Conservation (phyloP, 2,329 filamentous ascomycete species). For the Cladosporium halotolerans region DNA sequence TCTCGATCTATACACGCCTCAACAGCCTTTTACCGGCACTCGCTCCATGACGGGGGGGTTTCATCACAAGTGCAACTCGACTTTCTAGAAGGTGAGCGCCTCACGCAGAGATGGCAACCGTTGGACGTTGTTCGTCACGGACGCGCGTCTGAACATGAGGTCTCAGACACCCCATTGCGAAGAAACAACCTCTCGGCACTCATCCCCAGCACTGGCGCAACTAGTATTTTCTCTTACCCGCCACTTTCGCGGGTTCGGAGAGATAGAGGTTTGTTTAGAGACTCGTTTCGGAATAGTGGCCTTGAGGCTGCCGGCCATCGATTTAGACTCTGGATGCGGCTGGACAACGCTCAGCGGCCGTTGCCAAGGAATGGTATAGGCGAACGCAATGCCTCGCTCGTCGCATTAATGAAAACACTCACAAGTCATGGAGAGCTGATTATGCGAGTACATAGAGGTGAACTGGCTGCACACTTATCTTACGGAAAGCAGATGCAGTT, state of each 20-base stretch:
- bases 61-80: too few relatives aligned
- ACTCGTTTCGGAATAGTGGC: neutral
- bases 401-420: too few relatives aligned
- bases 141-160: neutral
- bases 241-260: neutral
- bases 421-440: neutral
- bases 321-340: neutral
- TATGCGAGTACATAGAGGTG: neutral
- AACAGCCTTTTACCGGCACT: too few relatives aligned
- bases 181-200: constrained; percentile 6
- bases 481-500: neutral
- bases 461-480: neutral
- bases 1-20: too few relatives aligned
- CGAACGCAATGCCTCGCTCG: too few relatives aligned
- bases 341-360: neutral
- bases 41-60: too few relatives aligned
- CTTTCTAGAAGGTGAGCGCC: too few relatives aligned
- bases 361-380: neutral
- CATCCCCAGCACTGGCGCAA: neutral
- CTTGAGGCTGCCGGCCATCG: neutral
- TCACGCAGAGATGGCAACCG: too few relatives aligned
- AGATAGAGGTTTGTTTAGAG: too few relatives aligned
- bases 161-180: neutral
- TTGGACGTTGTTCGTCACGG: constrained; percentile 1
- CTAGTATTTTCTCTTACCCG: neutral